Base-by-base conservation (phyloP, 2,329 filamentous ascomycete genomes). In the Scytalidium sp. region DNA sequence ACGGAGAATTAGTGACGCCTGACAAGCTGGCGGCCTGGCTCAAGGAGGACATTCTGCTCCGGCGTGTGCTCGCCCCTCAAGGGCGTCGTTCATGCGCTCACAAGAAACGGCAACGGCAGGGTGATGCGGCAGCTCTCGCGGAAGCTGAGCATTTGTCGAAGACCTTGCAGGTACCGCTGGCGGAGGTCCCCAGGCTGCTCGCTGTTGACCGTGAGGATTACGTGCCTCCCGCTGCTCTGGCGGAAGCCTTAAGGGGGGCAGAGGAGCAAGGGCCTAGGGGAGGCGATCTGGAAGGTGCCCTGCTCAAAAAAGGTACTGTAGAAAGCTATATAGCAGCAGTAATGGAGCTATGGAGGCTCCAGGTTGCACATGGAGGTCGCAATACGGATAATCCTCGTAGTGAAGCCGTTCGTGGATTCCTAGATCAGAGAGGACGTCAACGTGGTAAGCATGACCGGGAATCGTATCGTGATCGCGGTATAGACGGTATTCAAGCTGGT, bases 21-120 rank as follows among this genome's bases (percentile, higher is more conserved):
- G 42, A 45, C 27, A 50, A 45, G 43, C 47, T 50, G 15, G 42
- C 20, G 6, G 42, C 36, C 6, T 50, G 19, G 47, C 47, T 50
- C 15, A 45, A 50, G 27, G 47, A 50, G 42, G 47, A 50, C 19
- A 22, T 50, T n/a, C 47, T 50, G 9, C 22, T 45, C 3, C 29
- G 42, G 25, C 47, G 47, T 15, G 27, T 41, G 3, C 10, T 3
- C 13, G 9, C 29, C 3, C 25, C 19, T 2, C 11, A 3, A 19
- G 20, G n/a, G 11, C 41, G 27, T 22, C 41, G 43, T 15, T 39
- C 42, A 2, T 10, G 3, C 25, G 15, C 21, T 2, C 13, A n/a
- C 4, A 15, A 43, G 46, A 22, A 25, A 19, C 8, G 43, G 39
- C 8, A 36, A 27, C 22, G 43, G 39, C 27, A 41, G 27, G 25